These are phyloP conservation scores for Myxozyma melibiosi DNA, from an alignment of 805 yeast genomes.

Conservation along the genomic window DNA sequence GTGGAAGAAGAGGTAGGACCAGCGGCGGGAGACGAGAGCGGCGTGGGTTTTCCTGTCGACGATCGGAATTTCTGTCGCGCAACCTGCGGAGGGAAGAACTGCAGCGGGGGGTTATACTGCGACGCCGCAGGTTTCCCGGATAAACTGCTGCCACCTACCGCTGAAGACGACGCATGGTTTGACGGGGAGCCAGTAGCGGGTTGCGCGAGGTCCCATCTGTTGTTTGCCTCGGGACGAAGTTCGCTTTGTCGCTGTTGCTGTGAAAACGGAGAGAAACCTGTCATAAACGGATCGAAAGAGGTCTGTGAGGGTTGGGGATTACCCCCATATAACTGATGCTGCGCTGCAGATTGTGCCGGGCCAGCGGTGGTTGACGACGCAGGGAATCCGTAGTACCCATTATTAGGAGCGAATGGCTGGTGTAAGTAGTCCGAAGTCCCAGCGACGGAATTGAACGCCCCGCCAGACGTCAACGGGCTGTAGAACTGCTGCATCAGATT, in stretches of 20 bases:
- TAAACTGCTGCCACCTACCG: too few species aligned
- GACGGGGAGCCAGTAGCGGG: too few species aligned
- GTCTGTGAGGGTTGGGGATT: too few species aligned
- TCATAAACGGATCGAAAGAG: neutral
- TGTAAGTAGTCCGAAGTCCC: neutral
- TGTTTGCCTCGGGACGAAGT: too few species aligned
- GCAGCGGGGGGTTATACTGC: neutral
- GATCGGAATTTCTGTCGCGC: neutral
- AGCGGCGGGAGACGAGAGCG: neutral
- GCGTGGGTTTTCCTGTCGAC: neutral
- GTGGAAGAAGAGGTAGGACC: too few species aligned
- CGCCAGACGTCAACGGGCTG: neutral
- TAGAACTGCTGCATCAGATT: neutral
- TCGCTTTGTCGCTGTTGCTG: too few species aligned
- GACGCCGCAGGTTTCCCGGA: too few species aligned
- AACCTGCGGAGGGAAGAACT: slow-evolving; percentile 14
- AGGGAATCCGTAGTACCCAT: neutral
- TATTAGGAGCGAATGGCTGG: neutral
- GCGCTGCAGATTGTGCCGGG: neutral
- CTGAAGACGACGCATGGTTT: too few species aligned
- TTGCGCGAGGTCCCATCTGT: too few species aligned
- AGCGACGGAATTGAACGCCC: neutral
- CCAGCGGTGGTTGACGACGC: too few species aligned
- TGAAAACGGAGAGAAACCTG: neutral
- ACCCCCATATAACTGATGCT: neutral